Evolutionary conservation across 495 filamentous ascomycete species (phyloP), one percentile per base, ranked within the genome.

Genomic region (Xylaria grammica): DNA sequence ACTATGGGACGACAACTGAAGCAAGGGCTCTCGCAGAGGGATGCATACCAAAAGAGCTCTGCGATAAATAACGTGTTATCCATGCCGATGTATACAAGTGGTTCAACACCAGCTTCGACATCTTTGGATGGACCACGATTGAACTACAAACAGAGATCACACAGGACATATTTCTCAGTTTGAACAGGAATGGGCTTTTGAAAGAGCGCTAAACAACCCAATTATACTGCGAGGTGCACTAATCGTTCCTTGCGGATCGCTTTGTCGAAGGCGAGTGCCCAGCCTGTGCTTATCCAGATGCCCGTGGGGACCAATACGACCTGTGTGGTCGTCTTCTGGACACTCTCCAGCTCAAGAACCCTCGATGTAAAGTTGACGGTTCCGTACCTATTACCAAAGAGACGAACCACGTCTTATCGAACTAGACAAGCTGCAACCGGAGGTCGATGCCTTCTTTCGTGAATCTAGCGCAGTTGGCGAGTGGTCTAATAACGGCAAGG

Each of bases 191-290:
- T 69, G 91, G 89, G 13, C 95, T 85, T 72, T 79, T 98, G 50
- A 87, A 89, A 67, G 90, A 97, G 82, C 83, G 88, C 52, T 89
- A 87, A 32, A 85, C 83, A 20, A 82, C 78, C n/a, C 94, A 97
- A 73, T 90, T 92, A 26, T 97, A 91, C 79, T 97, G 94, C 74
- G 88, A 93, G 66, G 82, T 86, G 38, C 93, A 97, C 74, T 79
- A 87, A 22, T 87, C 87, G 29, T 97, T 96, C 82, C 74, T 97
- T 58, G 93, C 94, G 24, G 94, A 97, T 76, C 91, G 94, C 44
- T 97, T 91, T 19, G 92, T 97, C 20, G 93, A 97, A 79, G 94
- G 94, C 19, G 90, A 88, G 66, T 97, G 94, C 77, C 88, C 89
- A 44, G 86, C 86, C 60, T 97, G 91, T 78, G 83, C 83, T 56